Evolutionary conservation across 2,329 filamentous ascomycete species (phyloP).

Genomic region (Trichothecium sympodiale): DNA sequence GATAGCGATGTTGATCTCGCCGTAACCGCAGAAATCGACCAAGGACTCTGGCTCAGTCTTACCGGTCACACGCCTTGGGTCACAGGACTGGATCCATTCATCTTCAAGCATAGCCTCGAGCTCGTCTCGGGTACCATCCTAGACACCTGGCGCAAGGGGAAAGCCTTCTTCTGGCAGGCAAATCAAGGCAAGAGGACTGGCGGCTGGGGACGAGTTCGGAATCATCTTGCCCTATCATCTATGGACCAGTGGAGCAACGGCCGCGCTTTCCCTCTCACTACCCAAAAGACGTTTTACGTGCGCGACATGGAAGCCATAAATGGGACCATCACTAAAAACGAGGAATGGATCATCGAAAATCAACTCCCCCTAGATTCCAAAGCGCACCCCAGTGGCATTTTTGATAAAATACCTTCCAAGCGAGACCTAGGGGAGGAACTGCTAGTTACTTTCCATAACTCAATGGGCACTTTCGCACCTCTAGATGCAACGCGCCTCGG

Average conservation of each 20-base stretch:
- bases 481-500: no score
- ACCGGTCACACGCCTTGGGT: slow-evolving; percentile 36
- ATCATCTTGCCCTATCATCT: no score
- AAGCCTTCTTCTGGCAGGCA: slow-evolving; percentile 40
- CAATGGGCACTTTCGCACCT: no score
- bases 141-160: slow-evolving; percentile 44
- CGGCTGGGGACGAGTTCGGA: slow-evolving; percentile 25
- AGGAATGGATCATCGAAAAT: neutral
- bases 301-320: slow-evolving; percentile 4
- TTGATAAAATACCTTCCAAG: no score
- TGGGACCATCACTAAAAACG: neutral
- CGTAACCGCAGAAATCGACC: slow-evolving; percentile 23
- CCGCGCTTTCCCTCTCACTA: slow-evolving; percentile 46
- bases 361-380: no score
- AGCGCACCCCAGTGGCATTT: no score
- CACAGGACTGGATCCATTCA: slow-evolving; percentile 48
- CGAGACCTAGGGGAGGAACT: no score
- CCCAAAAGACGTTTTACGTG: slow-evolving; percentile 11
- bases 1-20: slow-evolving; percentile 7
- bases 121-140: slow-evolving; percentile 17
- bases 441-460: no score
- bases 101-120: slow-evolving; percentile 13
- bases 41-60: slow-evolving; percentile 27
- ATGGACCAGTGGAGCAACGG: slow-evolving; percentile 29
- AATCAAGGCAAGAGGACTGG: slow-evolving; percentile 33